Evolutionary conservation across 2,329 filamentous ascomycete genomes (phyloP).

Genomic region (Microcera coccophila): DNA sequence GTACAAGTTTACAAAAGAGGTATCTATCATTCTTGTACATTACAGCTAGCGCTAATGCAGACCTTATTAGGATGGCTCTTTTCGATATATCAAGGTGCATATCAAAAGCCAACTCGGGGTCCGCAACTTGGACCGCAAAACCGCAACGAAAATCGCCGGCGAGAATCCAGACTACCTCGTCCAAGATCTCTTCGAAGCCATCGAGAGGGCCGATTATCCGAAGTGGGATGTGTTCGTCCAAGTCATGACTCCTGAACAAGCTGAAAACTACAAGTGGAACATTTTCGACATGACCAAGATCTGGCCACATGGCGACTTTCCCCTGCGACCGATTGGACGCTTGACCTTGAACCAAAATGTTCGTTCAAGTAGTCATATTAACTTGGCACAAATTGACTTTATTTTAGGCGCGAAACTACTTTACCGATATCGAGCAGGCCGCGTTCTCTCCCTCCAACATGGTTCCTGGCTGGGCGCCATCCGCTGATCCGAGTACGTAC

Average conservation of each 20-base stretch:
- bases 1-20: conserved; percentile 38
- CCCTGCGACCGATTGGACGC: conserved; percentile 45
- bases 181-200: conserved; percentile 34
- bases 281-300: conserved; percentile 56
- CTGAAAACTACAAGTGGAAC: conserved; percentile 44
- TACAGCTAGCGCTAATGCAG: not conserved
- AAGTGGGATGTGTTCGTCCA: conserved; percentile 52
- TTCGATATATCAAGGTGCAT: conserved; percentile 48
- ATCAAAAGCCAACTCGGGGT: conserved; percentile 46
- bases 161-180: conserved; percentile 45
- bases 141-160: conserved; percentile 35
- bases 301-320: conserved; percentile 50
- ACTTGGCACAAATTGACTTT: not conserved
- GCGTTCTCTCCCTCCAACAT: conserved; percentile 63
- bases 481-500: conserved; percentile 50
- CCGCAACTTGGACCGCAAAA: conserved; percentile 39
- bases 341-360: conserved; percentile 44
- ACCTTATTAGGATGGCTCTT: conserved; percentile 39
- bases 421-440: conserved; percentile 65
- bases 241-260: conserved; percentile 50
- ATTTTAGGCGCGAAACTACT: conserved; percentile 53
- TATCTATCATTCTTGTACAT: not conserved
- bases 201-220: conserved; percentile 42
- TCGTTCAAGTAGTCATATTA: not conserved
- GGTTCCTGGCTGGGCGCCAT: conserved; percentile 60